Conservation (phyloP, 768 basidiomycete genomes). For the Tricholoma terreum region DNA sequence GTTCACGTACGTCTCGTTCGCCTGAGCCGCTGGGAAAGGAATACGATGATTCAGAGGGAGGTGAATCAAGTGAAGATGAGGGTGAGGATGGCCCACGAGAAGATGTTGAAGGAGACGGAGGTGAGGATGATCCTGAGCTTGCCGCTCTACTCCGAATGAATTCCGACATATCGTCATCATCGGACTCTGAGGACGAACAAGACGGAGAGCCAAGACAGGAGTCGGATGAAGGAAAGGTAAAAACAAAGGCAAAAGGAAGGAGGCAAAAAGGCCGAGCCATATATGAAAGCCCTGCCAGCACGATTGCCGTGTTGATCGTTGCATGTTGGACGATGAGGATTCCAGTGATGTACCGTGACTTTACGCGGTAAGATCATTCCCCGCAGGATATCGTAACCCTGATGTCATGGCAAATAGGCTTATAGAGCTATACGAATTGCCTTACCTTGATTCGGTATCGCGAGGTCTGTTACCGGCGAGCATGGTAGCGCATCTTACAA, state of each 20-base stretch:
- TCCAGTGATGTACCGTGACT: slow-evolving; percentile 73
- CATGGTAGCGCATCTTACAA: slow-evolving; percentile 70
- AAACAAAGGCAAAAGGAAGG: slow-evolving; percentile 12
- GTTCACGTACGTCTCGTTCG: slow-evolving; percentile 9
- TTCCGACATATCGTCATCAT: slow-evolving; percentile 32
- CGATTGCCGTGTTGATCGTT: slow-evolving; percentile 67
- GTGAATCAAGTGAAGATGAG: slow-evolving; percentile 7
- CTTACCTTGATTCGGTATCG: slow-evolving; percentile 69
- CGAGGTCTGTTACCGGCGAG: slow-evolving; percentile 52
- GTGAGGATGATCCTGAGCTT: slow-evolving; percentile 34
- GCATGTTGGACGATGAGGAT: slow-evolving; percentile 80
- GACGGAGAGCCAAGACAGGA: slow-evolving; percentile 18
- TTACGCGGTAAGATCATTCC: slow-evolving; percentile 54
- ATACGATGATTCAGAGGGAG: slow-evolving; percentile 5
- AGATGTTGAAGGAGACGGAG: slow-evolving; percentile 9
- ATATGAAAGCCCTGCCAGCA: slow-evolving; percentile 41
- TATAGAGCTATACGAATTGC: slow-evolving; percentile 73
- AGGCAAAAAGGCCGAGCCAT: slow-evolving; percentile 16
- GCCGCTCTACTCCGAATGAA: slow-evolving; percentile 42
- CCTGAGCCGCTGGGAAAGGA: not conserved
- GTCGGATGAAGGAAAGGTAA: slow-evolving; percentile 5
- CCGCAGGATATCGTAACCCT: slow-evolving; percentile 1
- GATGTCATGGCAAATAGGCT: slow-evolving; percentile 41
- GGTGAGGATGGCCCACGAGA: slow-evolving; percentile 13
- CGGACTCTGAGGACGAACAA: slow-evolving; percentile 31